Conservation (phyloP, 1,284 basidiomycete genomes). For the Rugosomyces carneus region DNA sequence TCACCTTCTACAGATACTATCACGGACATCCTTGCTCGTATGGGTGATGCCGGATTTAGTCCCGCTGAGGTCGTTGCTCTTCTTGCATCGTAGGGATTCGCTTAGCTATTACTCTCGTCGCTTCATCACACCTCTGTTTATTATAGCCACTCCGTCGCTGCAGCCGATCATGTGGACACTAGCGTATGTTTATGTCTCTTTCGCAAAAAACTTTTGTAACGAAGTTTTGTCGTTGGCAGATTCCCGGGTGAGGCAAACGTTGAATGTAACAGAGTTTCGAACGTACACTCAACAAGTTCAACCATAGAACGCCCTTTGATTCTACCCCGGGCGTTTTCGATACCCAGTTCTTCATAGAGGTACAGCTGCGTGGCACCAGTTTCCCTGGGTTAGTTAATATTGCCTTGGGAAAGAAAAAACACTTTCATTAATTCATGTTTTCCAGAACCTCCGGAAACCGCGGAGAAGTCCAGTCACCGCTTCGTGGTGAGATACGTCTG, state of each 20-base stretch:
- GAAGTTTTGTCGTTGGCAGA: neutral
- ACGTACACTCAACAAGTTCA: neutral
- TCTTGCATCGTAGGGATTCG: constrained; percentile 26
- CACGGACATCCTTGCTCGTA: constrained; percentile 31
- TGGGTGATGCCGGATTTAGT: constrained; percentile 35
- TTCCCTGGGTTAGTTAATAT: constrained; percentile 23
- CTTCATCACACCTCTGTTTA: neutral
- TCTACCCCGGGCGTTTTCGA: constrained; percentile 33
- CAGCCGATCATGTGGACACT: constrained; percentile 26
- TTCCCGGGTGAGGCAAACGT: constrained; percentile 6
- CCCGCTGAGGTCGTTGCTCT: constrained; percentile 36
- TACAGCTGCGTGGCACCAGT: constrained; percentile 26
- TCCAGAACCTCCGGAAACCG: constrained; percentile 26
- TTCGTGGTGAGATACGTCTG: constrained; percentile 34
- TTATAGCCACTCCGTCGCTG: constrained; percentile 33
- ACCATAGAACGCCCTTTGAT: constrained; percentile 30
- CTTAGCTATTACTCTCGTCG: neutral
- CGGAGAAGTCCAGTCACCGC: constrained; percentile 32
- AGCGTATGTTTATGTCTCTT: constrained; percentile 15
- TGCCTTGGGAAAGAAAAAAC: neutral
- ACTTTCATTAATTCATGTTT: neutral
- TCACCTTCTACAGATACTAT: constrained; percentile 28
- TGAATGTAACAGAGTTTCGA: neutral
- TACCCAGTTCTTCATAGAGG: constrained; percentile 36
- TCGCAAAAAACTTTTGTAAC: neutral